Percentiles rank a stretch among this genome's conserved stretches.
phyloP scores from a whole-genome alignment of 768 basidiomycete species.

The Mycena crocata region DNA sequence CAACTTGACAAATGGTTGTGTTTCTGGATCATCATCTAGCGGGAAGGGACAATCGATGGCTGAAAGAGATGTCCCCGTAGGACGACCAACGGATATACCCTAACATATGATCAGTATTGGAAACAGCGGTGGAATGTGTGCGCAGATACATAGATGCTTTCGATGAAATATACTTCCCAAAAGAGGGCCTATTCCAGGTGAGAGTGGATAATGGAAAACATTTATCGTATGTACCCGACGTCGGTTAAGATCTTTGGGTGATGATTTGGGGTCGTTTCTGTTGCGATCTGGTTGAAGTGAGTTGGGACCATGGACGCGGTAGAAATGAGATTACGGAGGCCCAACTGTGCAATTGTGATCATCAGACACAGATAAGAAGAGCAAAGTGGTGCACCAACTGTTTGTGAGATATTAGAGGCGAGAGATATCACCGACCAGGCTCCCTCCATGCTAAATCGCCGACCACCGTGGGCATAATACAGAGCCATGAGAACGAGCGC shows the following conservation, averaged over 20 bases:
- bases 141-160: constrained; percentile 52
- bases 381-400: constrained; percentile 37
- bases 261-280: constrained; percentile 39
- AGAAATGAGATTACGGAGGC: constrained; percentile 19
- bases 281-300: constrained; percentile 22
- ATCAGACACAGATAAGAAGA: background rate
- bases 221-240: constrained; percentile 4
- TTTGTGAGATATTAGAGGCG: constrained; percentile 48
- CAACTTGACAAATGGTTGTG: constrained; percentile 45
- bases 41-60: constrained; percentile 52
- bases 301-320: background rate
- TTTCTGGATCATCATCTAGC: constrained; percentile 44
- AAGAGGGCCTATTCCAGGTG: constrained; percentile 49
- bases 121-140: background rate
- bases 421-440: constrained; percentile 49
- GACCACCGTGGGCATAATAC: constrained; percentile 53
- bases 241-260: constrained; percentile 38
- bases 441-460: constrained; percentile 44
- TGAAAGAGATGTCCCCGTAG: constrained; percentile 46
- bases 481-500: constrained; percentile 47
- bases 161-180: constrained; percentile 59
- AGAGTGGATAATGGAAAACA: constrained; percentile 35
- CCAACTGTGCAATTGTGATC: constrained; percentile 16
- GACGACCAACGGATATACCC: constrained; percentile 51
- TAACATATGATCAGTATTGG: constrained; percentile 24